Percentiles rank a stretch among this genome's conserved stretches.
Evolutionary conservation across 78 protist species (phyloP).

Genomic region (slime mould (Dictyostelium discoideum)): dicty_2.7 NC_007091.3:1048501-1049000

Average conservation of each 20-base stretch:
- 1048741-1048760: neutral
- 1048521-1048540: neutral
- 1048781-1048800: constrained; percentile 52
- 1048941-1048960: constrained; percentile 33
- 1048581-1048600: neutral
- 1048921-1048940: constrained; percentile 11
- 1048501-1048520: neutral
- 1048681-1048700: neutral
- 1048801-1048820: constrained; percentile 61
- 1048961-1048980: constrained; percentile 31
- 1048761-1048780: neutral
- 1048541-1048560: neutral
- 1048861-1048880: constrained; percentile 9
- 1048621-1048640: neutral
- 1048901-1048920: constrained; percentile 46
- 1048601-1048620: neutral
- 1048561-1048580: neutral
- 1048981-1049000: neutral
- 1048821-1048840: constrained; percentile 30
- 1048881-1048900: constrained; percentile 8
- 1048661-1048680: too few relatives aligned
- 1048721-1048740: neutral
- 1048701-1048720: neutral
- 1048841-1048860: constrained; percentile 36
- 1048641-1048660: too few relatives aligned